Percentiles rank a stretch among this genome's conserved stretches.
These are phyloP conservation scores for Heteromeles arbutifolia DNA, from an alignment of 306 rosid genomes.

Conservation along the genomic window DNA sequence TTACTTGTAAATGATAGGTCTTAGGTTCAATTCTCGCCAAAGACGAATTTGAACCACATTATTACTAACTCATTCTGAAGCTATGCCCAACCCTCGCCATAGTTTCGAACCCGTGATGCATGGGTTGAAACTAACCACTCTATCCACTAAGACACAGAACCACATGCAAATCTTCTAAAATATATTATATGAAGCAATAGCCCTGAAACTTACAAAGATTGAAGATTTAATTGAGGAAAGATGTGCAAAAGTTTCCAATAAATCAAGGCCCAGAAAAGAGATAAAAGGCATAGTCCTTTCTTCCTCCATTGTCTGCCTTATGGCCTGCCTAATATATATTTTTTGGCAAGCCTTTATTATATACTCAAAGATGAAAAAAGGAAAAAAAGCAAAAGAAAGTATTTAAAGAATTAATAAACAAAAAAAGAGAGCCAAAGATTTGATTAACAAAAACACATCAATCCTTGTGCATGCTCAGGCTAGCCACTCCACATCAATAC, in stretches of 20 bases:
- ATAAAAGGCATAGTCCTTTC: not conserved
- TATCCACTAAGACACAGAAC: too few relatives aligned
- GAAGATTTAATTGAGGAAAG: not conserved
- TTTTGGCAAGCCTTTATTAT: slow-evolving; percentile 38
- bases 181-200: not conserved
- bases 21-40: too few relatives aligned
- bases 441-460: slow-evolving; percentile 33
- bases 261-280: slow-evolving; percentile 16
- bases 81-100: too few relatives aligned
- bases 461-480: slow-evolving; percentile 52
- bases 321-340: slow-evolving; percentile 29
- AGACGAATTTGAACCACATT: too few relatives aligned
- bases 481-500: slow-evolving; percentile 77
- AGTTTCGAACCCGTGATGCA: too few relatives aligned
- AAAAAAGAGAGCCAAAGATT: slow-evolving; percentile 33
- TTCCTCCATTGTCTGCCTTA: slow-evolving; percentile 21
- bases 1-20: too few relatives aligned
- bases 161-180: not conserved
- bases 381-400: slow-evolving; percentile 15
- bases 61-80: too few relatives aligned
- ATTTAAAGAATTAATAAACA: slow-evolving; percentile 8
- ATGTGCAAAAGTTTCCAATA: not conserved
- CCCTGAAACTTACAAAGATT: not conserved
- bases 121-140: too few relatives aligned
- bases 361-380: slow-evolving; percentile 10